phyloP scores from a whole-genome alignment of 805 yeast genomes.

The Yamadazyma akitaensis region DNA sequence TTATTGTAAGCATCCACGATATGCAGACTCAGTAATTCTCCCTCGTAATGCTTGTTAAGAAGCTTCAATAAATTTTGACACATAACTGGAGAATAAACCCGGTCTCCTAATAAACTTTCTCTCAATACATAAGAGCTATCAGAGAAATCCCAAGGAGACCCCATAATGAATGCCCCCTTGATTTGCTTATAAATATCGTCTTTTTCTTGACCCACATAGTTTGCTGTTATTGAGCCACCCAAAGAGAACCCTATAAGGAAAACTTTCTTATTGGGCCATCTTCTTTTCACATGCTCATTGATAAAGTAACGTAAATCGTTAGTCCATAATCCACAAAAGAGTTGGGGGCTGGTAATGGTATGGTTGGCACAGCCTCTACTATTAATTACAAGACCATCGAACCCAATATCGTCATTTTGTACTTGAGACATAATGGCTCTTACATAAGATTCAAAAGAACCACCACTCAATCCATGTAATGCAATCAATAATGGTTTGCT shows the following conservation, averaged over 20 bases:
- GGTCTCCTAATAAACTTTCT: slow-evolving; percentile 38
- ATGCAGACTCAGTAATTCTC: slow-evolving; percentile 21
- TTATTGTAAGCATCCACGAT: slow-evolving; percentile 24
- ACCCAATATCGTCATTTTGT: slow-evolving; percentile 34
- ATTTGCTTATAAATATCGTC: slow-evolving; percentile 46
- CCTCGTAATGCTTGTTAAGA: slow-evolving; percentile 29
- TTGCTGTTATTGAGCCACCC: slow-evolving; percentile 65
- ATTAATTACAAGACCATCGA: slow-evolving; percentile 61
- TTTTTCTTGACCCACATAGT: slow-evolving; percentile 66
- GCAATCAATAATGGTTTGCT: slow-evolving; percentile 58
- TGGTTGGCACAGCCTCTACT: slow-evolving; percentile 79
- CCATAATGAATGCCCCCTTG: slow-evolving; percentile 56
- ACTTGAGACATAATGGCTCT: slow-evolving; percentile 50
- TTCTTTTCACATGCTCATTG: slow-evolving; percentile 43
- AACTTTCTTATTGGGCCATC: slow-evolving; percentile 62
- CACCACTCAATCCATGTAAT: slow-evolving; percentile 75
- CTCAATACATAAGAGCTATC: slow-evolving; percentile 48
- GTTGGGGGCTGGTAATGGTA: slow-evolving; percentile 62
- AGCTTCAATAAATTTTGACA: slow-evolving; percentile 35
- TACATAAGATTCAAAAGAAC: slow-evolving; percentile 72
- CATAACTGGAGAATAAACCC: slow-evolving; percentile 42
- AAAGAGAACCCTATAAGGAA: slow-evolving; percentile 68
- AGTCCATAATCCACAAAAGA: slow-evolving; percentile 68
- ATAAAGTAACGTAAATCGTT: slow-evolving; percentile 63
- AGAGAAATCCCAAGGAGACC: slow-evolving; percentile 72